Base-by-base conservation (phyloP, 2,329 filamentous ascomycete genomes). In the Curvularia hawaiiensis region DNA sequence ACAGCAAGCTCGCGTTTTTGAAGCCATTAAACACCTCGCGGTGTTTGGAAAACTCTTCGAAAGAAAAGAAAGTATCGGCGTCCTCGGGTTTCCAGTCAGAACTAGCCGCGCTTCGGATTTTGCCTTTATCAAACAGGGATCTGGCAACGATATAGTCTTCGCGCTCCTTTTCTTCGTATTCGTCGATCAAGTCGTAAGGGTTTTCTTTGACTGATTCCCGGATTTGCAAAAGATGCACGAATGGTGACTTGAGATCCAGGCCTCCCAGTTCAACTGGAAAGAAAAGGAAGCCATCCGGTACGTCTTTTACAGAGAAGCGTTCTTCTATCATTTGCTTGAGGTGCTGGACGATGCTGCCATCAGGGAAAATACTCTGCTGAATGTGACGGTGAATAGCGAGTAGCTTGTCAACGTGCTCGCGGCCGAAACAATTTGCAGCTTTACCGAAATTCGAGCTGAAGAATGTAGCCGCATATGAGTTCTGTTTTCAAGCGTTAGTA, bases 391-490 rank as follows among this genome's bases (percentile, higher is more conserved):
- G 81, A 0, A 81, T 83, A 3, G 73, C 69, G 3, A 85, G 79
- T 74, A 85, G 83, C 48, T 78, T 78, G 56, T 84, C 80, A 3
- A 85, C 79, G 62, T 85, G 83, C 20, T 77, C 71, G 22, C 75
- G 78, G 0, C 83, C 83, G 53, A 82, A 83, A 60, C 82, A 85
- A 53, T 83, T 81, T 3, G 82, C 80, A 0, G 82, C 72, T 33
- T 77, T 77, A 20, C 83, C 83, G 56, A 85, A 84, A 61, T 84
- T 85, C 16, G 78, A 79, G 3, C 77, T 75, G 68, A 85, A 83
- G 73, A 85, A 85, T 0, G 78, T 80, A 2, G 75, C 75, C 0
- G 78, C 82, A 59, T 84, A 85, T 0, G 79, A 78, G 60, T 85
- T 85, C 83, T 83, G 84, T 38, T 0, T 3, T 79, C 75, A 50